These are phyloP conservation scores for Heterobasidion parviporum DNA, from an alignment of 1,284 basidiomycete genomes.

Conservation along the genomic window DNA sequence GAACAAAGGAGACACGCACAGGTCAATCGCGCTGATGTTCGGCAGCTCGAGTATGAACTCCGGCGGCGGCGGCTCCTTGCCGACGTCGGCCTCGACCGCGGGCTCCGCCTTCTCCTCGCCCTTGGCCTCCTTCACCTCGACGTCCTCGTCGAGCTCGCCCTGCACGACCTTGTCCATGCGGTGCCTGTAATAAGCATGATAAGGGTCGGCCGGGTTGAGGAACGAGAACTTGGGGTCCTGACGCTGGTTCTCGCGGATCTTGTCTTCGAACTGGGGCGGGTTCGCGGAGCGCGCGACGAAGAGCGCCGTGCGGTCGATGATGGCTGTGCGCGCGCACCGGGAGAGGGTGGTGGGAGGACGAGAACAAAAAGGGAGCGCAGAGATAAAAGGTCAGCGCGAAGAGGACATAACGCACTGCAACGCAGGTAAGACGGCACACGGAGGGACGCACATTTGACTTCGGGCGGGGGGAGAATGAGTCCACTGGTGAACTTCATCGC, in stretches of 20 bases:
- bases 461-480: slow-evolving; percentile 86
- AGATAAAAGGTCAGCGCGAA: neutral
- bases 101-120: slow-evolving; percentile 28
- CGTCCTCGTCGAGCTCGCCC: slow-evolving; percentile 67
- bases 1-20: slow-evolving; percentile 47
- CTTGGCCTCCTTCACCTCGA: slow-evolving; percentile 34
- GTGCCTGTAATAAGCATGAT: slow-evolving; percentile 94
- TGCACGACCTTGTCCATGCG: slow-evolving; percentile 72
- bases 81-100: slow-evolving; percentile 39
- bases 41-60: slow-evolving; percentile 89
- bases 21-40: slow-evolving; percentile 82
- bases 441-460: slow-evolving; percentile 73
- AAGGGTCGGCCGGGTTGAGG: slow-evolving; percentile 89
- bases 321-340: slow-evolving; percentile 38
- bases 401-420: neutral
- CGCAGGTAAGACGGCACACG: neutral
- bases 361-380: neutral
- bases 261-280: slow-evolving; percentile 86
- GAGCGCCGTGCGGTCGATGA: slow-evolving; percentile 94
- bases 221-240: slow-evolving; percentile 96
- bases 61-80: slow-evolving; percentile 75
- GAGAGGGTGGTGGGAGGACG: too few species aligned
- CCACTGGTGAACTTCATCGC: slow-evolving; percentile 65
- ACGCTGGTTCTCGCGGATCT: slow-evolving; percentile 91
- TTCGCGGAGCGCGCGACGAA: slow-evolving; percentile 90